Percentiles rank a stretch among this genome's conserved stretches.
Evolutionary conservation across 2,329 filamentous ascomycete genomes (phyloP).

Genomic region (Chalaropsis ovoidea): DNA sequence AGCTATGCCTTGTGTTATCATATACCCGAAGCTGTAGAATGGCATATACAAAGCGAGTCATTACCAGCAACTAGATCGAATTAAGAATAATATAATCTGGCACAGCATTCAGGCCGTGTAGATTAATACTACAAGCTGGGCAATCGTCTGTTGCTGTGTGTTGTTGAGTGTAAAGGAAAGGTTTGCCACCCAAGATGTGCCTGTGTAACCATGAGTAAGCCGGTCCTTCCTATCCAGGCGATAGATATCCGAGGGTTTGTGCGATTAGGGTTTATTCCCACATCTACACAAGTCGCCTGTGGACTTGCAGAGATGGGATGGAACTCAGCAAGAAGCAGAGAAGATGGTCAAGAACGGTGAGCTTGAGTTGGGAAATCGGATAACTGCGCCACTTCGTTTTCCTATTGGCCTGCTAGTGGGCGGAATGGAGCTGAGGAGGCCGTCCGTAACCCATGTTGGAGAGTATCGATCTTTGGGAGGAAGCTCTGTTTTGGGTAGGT

Average conservation of each 20-base stretch:
- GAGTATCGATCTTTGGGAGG: not conserved
- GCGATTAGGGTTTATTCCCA: not conserved
- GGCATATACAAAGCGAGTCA: too few relatives aligned
- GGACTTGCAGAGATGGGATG: not conserved
- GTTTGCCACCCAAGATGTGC: not conserved
- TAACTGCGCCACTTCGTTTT: conserved; percentile 9
- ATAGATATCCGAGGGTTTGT: not conserved
- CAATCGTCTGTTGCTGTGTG: too few relatives aligned
- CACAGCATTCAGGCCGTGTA: too few relatives aligned
- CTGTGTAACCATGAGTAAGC: not conserved
- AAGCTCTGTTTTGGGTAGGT: not conserved
- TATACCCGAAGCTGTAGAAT: not conserved
- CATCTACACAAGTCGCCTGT: not conserved
- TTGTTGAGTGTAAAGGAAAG: not conserved
- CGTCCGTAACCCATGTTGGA: not conserved
- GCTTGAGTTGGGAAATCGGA: not conserved
- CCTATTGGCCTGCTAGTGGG: not conserved
- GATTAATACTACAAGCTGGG: too few relatives aligned
- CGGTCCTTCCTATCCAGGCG: not conserved
- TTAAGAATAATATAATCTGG: too few relatives aligned
- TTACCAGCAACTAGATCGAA: too few relatives aligned
- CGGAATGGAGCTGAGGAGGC: not conserved
- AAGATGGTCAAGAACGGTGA: not conserved
- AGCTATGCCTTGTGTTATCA: not conserved
- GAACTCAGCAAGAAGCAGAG: not conserved